Conservation (phyloP, 108 stramenopile species). For the Craspedostauros australis region DNA sequence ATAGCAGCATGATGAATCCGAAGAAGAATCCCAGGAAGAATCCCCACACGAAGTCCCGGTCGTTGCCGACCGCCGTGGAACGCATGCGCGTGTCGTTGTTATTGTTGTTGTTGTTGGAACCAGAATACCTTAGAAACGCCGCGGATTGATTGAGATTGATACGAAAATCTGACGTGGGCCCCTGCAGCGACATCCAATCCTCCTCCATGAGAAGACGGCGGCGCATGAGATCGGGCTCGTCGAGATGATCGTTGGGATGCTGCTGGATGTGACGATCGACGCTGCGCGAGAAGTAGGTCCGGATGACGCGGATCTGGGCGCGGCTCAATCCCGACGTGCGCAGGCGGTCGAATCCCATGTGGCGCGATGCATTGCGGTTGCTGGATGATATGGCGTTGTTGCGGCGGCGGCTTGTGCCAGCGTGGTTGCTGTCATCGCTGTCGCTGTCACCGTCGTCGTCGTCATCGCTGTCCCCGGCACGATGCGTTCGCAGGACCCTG, state of each 20-base stretch:
- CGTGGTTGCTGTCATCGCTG: constrained; percentile 17
- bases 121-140: too few relatives aligned
- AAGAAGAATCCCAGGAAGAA: constrained; percentile 88
- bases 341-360: constrained; percentile 79
- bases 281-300: constrained; percentile 67
- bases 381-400: not conserved
- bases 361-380: constrained; percentile 16
- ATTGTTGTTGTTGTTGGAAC: too few relatives aligned
- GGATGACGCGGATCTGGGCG: constrained; percentile 60
- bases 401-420: not conserved
- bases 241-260: constrained; percentile 11
- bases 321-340: constrained; percentile 50
- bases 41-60: constrained; percentile 90
- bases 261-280: constrained; percentile 61
- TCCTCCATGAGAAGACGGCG: constrained; percentile 58
- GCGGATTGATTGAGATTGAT: constrained; percentile 64
- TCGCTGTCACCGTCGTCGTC: constrained; percentile 4
- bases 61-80: constrained; percentile 7
- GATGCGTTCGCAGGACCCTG: constrained; percentile 21
- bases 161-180: constrained; percentile 77
- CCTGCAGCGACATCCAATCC: constrained; percentile 79
- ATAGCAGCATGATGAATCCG: constrained; percentile 87
- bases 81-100: too few relatives aligned
- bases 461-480: constrained; percentile 24
- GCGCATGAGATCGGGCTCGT: constrained; percentile 22